Evolutionary conservation across 163 green algal genomes (phyloP).

Genomic region (Prototheca wickerhamii): DNA sequence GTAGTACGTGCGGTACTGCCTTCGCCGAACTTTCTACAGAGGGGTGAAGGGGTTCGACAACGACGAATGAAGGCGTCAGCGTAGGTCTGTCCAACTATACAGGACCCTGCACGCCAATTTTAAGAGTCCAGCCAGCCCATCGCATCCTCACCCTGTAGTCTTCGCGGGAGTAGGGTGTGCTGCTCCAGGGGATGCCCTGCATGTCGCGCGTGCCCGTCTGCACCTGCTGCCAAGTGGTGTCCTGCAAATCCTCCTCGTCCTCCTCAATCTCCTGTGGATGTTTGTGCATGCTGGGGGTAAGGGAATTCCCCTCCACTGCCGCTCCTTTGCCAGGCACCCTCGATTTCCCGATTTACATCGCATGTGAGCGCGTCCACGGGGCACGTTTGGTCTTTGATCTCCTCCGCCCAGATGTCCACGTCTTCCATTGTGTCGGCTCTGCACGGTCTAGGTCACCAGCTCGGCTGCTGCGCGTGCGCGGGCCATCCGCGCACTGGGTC

Average conservation of each 20-base stretch:
- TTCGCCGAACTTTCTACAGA: slow-evolving; percentile 9
- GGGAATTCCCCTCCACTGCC: too few relatives aligned
- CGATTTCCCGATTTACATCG: too few relatives aligned
- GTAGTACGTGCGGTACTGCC: slow-evolving; percentile 78
- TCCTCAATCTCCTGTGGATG: slow-evolving; percentile 24
- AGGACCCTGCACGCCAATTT: neutral
- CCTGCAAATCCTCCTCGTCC: slow-evolving; percentile 26
- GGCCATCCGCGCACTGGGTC: too few relatives aligned
- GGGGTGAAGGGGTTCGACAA: neutral
- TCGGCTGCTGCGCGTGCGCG: too few relatives aligned
- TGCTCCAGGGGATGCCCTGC: slow-evolving; percentile 80
- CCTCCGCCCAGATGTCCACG: too few relatives aligned
- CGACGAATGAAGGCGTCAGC: neutral
- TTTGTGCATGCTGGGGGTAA: too few relatives aligned
- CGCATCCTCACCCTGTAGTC: slow-evolving; percentile 37
- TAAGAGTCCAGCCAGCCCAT: too few relatives aligned
- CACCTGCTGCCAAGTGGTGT: slow-evolving; percentile 47
- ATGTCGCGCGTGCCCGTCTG: slow-evolving; percentile 40
- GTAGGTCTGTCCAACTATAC: neutral
- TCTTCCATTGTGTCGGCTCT: too few relatives aligned
- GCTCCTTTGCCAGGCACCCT: too few relatives aligned
- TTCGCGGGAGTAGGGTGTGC: slow-evolving; percentile 60
- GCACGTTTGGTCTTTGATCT: too few relatives aligned
- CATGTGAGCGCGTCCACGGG: too few relatives aligned
- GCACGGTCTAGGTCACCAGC: too few relatives aligned